phyloP scores from a whole-genome alignment of 2,329 filamentous ascomycete species.

The Fulvia fulva region DNA sequence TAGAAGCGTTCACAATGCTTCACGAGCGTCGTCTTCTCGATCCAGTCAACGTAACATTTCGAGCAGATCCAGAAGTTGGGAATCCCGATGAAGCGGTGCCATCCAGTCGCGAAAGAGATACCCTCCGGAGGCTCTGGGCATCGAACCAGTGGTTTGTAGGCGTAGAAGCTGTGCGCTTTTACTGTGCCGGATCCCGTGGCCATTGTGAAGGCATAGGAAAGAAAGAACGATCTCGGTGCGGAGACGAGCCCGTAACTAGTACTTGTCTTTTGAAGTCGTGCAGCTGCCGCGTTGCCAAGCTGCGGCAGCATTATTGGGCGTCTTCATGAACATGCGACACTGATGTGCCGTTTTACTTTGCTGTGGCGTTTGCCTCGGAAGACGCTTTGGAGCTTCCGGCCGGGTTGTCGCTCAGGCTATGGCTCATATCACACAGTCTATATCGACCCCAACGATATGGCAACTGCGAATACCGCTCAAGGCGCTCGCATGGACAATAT shows the following conservation, averaged over 20 bases:
- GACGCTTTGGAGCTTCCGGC: neutral
- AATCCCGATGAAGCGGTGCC: neutral
- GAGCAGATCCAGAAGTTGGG: neutral
- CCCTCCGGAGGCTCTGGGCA: neutral
- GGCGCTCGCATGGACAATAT: too few species aligned
- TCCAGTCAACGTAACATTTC: neutral
- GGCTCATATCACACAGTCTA: too few species aligned
- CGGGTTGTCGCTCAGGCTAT: neutral
- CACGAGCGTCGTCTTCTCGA: neutral
- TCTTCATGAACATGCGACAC: neutral
- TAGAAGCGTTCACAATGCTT: neutral
- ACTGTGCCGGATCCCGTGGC: neutral
- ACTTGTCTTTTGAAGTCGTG: neutral
- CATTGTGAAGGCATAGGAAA: neutral
- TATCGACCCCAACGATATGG: too few species aligned
- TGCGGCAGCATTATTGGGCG: neutral
- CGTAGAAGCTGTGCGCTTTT: neutral
- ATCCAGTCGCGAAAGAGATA: neutral
- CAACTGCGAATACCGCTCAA: too few species aligned
- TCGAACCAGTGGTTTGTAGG: neutral
- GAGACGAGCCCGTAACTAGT: neutral
- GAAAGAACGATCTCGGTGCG: neutral
- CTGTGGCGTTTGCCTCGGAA: neutral
- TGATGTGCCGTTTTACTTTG: neutral
- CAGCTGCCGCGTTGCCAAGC: neutral